Evolutionary conservation across 2,329 filamentous ascomycete genomes (phyloP).

Genomic region (Trichoderma atroviride): DNA sequence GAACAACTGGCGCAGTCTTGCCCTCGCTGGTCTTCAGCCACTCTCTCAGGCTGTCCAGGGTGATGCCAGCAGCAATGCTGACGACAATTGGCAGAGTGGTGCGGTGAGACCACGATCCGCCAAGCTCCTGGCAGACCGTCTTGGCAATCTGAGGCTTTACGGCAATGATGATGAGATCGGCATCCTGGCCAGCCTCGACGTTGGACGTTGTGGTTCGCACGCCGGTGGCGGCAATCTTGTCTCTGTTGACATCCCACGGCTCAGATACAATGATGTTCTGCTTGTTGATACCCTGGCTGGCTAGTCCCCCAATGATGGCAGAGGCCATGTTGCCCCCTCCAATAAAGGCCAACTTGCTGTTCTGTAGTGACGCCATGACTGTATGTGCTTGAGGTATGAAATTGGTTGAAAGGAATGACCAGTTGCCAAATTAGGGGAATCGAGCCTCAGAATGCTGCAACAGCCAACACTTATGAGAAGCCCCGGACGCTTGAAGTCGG

Average conservation of each 20-base stretch:
- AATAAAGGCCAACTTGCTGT: conserved; percentile 43
- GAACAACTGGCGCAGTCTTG: conserved; percentile 48
- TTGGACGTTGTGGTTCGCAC: conserved; percentile 52
- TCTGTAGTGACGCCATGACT: conserved; percentile 36
- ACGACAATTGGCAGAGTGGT: conserved; percentile 47
- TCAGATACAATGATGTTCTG: conserved; percentile 52
- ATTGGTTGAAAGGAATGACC: background rate
- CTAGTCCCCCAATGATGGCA: conserved; percentile 55
- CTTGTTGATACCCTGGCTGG: conserved; percentile 47
- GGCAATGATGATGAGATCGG: conserved; percentile 52
- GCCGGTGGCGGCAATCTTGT: conserved; percentile 50
- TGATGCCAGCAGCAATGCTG: conserved; percentile 55
- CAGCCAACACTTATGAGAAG: background rate
- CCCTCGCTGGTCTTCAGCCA: conserved; percentile 47
- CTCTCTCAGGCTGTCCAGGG: conserved; percentile 45
- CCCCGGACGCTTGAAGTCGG: conserved; percentile 10
- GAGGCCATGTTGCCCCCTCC: conserved; percentile 57
- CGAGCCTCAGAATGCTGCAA: background rate
- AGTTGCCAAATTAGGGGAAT: background rate
- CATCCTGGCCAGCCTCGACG: conserved; percentile 46
- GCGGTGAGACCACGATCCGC: conserved; percentile 41
- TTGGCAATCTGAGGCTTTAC: conserved; percentile 56
- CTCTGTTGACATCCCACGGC: conserved; percentile 56
- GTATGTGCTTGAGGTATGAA: background rate
- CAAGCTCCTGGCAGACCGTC: conserved; percentile 51